Percentiles rank a stretch among this genome's conserved stretches.
These are phyloP conservation scores for Inonotus hispidus DNA, from an alignment of 1,284 basidiomycete species.

Conservation along the genomic window DNA sequence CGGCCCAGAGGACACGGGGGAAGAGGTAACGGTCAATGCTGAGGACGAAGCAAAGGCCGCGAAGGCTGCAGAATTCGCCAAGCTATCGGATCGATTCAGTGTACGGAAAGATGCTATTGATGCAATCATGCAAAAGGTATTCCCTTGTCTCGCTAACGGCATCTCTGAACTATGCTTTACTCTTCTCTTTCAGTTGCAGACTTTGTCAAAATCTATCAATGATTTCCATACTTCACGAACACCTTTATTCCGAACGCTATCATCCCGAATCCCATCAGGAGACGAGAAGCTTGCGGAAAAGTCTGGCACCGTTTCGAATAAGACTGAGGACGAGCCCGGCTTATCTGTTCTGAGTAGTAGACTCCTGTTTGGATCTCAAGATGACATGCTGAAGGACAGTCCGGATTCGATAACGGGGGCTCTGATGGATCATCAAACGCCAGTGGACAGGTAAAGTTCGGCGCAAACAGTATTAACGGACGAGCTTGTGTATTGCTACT, in stretches of 20 bases:
- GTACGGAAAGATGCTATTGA: constrained; percentile 61
- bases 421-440: not conserved
- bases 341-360: not conserved
- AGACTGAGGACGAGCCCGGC: not conserved
- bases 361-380: constrained; percentile 1
- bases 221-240: constrained; percentile 17
- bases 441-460: not conserved
- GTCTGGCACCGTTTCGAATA: not conserved
- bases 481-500: too few relatives aligned
- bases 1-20: constrained; percentile 14
- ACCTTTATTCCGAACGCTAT: constrained; percentile 11
- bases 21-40: constrained; percentile 30
- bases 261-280: not conserved
- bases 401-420: constrained; percentile 1
- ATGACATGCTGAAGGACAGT: constrained; percentile 14
- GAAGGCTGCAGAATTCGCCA: constrained; percentile 61
- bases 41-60: constrained; percentile 29
- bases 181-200: constrained; percentile 6
- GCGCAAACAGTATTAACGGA: not conserved
- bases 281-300: not conserved
- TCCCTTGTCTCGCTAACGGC: constrained; percentile 13
- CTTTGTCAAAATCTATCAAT: constrained; percentile 14
- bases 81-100: constrained; percentile 58
- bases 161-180: not conserved
- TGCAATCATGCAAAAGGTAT: constrained; percentile 66